These are phyloP conservation scores for Arthroderma sp. DNA, from an alignment of 2,329 filamentous ascomycete genomes.

Conservation along the genomic window DNA sequence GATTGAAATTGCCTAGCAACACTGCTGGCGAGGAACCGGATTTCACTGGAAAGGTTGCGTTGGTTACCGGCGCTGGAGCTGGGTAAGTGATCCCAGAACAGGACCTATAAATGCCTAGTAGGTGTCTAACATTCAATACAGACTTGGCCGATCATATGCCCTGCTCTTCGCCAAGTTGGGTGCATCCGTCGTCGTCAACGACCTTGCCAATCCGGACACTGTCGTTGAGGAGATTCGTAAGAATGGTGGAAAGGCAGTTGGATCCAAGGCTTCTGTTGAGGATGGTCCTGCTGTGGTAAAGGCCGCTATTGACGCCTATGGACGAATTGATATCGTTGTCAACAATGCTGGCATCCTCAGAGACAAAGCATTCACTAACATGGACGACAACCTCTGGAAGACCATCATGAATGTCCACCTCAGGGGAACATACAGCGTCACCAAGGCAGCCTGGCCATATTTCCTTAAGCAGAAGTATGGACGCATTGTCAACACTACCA, in stretches of 20 bases:
- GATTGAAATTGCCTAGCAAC: constrained; percentile 62
- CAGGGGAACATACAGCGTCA: constrained; percentile 87
- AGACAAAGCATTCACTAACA: constrained; percentile 96
- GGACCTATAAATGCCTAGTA: too few species aligned
- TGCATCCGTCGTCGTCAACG: constrained; percentile 83
- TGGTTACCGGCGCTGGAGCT: constrained; percentile 78
- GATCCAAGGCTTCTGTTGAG: constrained; percentile 85
- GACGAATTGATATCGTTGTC: constrained; percentile 85
- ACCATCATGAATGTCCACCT: constrained; percentile 86
- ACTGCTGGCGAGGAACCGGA: constrained; percentile 59
- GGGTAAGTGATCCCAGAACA: constrained; percentile 38
- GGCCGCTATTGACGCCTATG: constrained; percentile 82
- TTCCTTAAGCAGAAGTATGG: constrained; percentile 99
- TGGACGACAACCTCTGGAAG: constrained; percentile 91
- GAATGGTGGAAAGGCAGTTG: constrained; percentile 74
- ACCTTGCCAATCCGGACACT: constrained; percentile 79
- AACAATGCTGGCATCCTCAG: constrained; percentile 98
- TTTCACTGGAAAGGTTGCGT: constrained; percentile 71
- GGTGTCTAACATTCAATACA: constrained; percentile 21
- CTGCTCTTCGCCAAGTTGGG: constrained; percentile 76
- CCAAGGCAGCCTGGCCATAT: constrained; percentile 94
- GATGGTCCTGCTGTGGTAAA: constrained; percentile 87
- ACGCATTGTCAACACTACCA: constrained; percentile 90
- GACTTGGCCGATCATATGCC: constrained; percentile 82
- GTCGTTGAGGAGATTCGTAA: constrained; percentile 90